These are phyloP conservation scores for Camelina neglecta DNA, from an alignment of 345 rosid genomes.

Conservation along the genomic window DNA sequence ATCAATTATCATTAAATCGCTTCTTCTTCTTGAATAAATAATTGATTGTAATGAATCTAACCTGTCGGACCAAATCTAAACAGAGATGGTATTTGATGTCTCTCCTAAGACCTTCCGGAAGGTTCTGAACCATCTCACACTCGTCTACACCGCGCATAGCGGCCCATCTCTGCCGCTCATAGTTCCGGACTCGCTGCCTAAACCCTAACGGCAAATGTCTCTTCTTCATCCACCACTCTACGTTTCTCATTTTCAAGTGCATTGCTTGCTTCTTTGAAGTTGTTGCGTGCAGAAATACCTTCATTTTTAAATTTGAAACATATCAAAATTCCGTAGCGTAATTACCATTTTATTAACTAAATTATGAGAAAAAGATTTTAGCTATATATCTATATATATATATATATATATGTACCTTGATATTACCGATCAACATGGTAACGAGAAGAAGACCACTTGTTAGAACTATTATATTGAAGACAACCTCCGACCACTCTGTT, in stretches of 20 bases:
- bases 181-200: constrained; percentile 88
- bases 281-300: constrained; percentile 91
- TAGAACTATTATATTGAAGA: constrained; percentile 91
- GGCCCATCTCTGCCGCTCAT: constrained; percentile 94
- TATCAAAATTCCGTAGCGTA: neutral
- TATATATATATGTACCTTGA: constrained; percentile 59
- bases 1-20: neutral
- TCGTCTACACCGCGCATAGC: constrained; percentile 98
- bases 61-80: constrained; percentile 92
- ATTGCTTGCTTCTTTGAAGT: constrained; percentile 97
- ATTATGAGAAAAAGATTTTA: neutral
- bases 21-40: neutral
- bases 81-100: constrained; percentile 98
- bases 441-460: constrained; percentile 93
- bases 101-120: constrained; percentile 91
- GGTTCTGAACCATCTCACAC: constrained; percentile 81
- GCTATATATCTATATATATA: neutral
- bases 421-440: constrained; percentile 96
- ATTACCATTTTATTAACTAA: neutral
- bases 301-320: neutral
- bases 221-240: constrained; percentile 99
- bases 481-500: constrained; percentile 94
- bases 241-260: constrained; percentile 96
- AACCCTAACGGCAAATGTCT: constrained; percentile 79
- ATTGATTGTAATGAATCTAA: constrained; percentile 23